Evolutionary conservation across 2,329 filamentous ascomycete genomes (phyloP).

Genomic region (Phoma sp.): DNA sequence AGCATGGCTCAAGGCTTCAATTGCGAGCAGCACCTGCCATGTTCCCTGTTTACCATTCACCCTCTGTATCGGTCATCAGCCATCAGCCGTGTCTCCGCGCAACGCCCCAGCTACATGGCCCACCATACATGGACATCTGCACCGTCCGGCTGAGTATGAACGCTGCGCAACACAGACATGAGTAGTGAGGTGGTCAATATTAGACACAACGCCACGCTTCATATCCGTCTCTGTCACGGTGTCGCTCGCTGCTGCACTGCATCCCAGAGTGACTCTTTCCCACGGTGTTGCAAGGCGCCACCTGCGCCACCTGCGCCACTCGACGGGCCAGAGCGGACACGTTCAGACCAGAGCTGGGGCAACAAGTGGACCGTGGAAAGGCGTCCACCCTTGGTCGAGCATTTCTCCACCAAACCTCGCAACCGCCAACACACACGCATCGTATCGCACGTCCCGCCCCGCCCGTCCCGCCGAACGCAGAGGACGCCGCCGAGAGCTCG

Average conservation of each 20-base stretch:
- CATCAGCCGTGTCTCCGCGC: not conserved
- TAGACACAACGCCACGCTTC: not conserved
- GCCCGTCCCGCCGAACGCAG: not conserved
- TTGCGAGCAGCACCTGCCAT: not conserved
- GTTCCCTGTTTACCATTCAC: not conserved
- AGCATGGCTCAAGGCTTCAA: not conserved
- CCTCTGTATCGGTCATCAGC: not conserved
- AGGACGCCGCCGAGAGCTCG: not conserved
- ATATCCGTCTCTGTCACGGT: not conserved
- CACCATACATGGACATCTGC: slow-evolving; percentile 4
- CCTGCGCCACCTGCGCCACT: slow-evolving; percentile 7
- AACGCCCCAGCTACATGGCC: slow-evolving; percentile 7
- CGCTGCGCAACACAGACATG: not conserved
- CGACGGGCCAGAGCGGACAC: slow-evolving; percentile 2
- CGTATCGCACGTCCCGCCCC: not conserved
- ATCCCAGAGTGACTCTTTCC: not conserved
- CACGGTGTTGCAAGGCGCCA: not conserved
- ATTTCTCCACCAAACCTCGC: slow-evolving; percentile 9
- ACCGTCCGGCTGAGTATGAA: not conserved
- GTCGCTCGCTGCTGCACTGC: not conserved
- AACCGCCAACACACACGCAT: slow-evolving; percentile 4
- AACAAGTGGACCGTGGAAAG: not conserved
- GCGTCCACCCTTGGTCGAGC: slow-evolving; percentile 9
- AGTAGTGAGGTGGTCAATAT: not conserved
- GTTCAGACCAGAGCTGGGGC: not conserved